phyloP scores from a whole-genome alignment of 1,284 basidiomycete genomes.

The Agaricales sp. region DNA sequence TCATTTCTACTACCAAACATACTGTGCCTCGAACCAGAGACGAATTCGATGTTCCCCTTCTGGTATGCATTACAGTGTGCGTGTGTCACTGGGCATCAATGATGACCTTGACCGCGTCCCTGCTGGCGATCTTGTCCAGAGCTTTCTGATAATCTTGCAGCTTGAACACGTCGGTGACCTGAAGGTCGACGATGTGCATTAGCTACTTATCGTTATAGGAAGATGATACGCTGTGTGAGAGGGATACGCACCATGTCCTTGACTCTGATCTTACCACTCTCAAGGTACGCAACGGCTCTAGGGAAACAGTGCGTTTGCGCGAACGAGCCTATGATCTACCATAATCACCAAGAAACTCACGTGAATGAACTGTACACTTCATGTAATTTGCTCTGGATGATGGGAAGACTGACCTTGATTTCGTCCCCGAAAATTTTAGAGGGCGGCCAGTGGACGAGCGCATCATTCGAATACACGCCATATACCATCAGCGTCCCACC shows the following conservation, averaged over 20 bases:
- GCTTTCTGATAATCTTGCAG: constrained; percentile 48
- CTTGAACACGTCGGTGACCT: constrained; percentile 43
- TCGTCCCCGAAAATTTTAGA: constrained; percentile 68
- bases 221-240: no score
- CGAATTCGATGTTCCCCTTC: no score
- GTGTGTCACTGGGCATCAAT: constrained; percentile 16
- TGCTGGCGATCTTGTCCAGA: constrained; percentile 48
- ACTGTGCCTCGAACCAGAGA: no score
- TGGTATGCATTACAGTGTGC: no score
- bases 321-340: constrained; percentile 49
- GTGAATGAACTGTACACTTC: neutral
- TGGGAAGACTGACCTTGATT: constrained; percentile 62
- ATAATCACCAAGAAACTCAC: no score
- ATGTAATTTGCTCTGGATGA: no score
- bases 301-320: constrained; percentile 54
- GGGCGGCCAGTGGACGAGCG: constrained; percentile 75
- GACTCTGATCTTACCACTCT: constrained; percentile 47
- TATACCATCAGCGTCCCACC: constrained; percentile 70
- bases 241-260: constrained; percentile 40
- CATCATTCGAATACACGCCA: constrained; percentile 66
- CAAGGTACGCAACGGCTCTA: constrained; percentile 49
- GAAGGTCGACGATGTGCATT: no score
- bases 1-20: no score
- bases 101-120: constrained; percentile 28
- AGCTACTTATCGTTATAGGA: no score